phyloP scores from a whole-genome alignment of 1,139 yeast genomes.

The Pichia sp. region DNA sequence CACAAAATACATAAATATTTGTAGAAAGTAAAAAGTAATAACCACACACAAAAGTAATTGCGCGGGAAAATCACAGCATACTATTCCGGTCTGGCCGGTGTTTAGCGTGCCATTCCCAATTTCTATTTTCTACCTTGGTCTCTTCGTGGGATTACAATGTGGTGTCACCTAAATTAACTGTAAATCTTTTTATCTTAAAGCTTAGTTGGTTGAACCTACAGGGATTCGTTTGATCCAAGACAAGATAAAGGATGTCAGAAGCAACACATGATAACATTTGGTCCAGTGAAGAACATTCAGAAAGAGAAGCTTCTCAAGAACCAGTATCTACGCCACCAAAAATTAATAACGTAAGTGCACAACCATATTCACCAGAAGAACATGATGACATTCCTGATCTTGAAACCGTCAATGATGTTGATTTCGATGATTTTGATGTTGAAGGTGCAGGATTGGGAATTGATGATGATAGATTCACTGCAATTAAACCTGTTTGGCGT shows the following conservation, averaged over 20 bases:
- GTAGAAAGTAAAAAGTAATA: too few species aligned
- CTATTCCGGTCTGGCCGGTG: too few species aligned
- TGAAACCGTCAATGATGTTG: background rate
- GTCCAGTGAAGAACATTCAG: background rate
- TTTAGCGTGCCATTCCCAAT: too few species aligned
- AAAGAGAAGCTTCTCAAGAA: background rate
- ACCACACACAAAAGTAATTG: too few species aligned
- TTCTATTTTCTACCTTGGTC: too few species aligned
- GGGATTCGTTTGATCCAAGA: background rate
- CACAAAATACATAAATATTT: background rate
- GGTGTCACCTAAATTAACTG: too few species aligned
- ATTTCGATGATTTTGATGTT: background rate
- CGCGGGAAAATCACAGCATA: background rate
- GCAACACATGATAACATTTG: background rate
- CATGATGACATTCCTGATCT: constrained; percentile 2
- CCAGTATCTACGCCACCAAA: background rate
- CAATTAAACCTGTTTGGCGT: constrained; percentile 60
- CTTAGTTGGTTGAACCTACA: background rate
- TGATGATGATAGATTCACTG: constrained; percentile 54
- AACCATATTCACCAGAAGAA: constrained; percentile 11
- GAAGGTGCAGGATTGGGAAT: constrained; percentile 5
- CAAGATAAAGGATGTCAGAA: background rate
- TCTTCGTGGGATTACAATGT: too few species aligned
- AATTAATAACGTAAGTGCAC: constrained; percentile 6
- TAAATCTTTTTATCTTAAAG: background rate